phyloP scores from a whole-genome alignment of 345 rosid genomes.

The Tarenaya hassleriana region DNA sequence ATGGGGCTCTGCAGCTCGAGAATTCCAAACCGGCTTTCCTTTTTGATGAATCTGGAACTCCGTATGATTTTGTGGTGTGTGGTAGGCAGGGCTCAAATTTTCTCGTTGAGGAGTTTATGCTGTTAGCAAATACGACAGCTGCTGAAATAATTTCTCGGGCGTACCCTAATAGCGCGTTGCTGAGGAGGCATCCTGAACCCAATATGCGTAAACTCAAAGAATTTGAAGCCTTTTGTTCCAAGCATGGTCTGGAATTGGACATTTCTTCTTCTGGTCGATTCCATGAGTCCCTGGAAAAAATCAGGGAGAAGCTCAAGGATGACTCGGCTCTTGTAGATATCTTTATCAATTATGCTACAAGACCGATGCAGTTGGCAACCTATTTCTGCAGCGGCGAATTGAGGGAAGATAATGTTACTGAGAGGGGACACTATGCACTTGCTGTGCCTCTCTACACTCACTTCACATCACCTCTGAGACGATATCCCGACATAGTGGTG shows the following conservation, averaged over 20 bases:
- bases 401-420: constrained; percentile 40
- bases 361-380: constrained; percentile 71
- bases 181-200: constrained; percentile 89
- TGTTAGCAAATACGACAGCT: constrained; percentile 77
- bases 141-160: constrained; percentile 86
- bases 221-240: constrained; percentile 66
- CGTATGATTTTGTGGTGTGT: constrained; percentile 47
- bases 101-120: constrained; percentile 93
- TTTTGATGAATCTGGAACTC: constrained; percentile 69
- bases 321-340: constrained; percentile 57
- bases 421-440: constrained; percentile 82
- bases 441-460: constrained; percentile 85
- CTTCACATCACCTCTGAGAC: constrained; percentile 86
- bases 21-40: constrained; percentile 43
- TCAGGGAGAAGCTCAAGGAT: constrained; percentile 58
- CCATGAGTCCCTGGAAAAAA: constrained; percentile 47
- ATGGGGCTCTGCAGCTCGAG: constrained; percentile 74
- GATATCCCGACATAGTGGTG: constrained; percentile 83
- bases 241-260: constrained; percentile 68
- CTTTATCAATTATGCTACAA: constrained; percentile 61
- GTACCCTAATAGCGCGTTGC: constrained; percentile 65
- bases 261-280: constrained; percentile 65
- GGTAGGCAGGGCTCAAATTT: constrained; percentile 46
- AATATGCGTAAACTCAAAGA: constrained; percentile 77
- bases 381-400: constrained; percentile 76